Evolutionary conservation across 164 flowering plant species (phyloP).

Genomic region (Hamamelis virginiana): DNA sequence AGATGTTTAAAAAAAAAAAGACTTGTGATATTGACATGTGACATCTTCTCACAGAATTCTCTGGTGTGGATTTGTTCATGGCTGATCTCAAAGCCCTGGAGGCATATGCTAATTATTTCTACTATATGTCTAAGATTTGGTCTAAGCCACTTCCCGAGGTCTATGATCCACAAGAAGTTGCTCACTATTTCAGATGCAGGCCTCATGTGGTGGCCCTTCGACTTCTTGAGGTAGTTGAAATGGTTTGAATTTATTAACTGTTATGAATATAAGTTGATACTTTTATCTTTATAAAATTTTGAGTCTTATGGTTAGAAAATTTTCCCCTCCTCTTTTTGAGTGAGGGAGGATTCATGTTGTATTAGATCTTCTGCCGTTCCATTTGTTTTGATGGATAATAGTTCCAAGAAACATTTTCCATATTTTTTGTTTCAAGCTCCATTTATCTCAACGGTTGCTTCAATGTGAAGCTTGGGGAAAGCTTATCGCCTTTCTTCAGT

Average conservation of each 20-base stretch:
- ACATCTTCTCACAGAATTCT: conserved; percentile 50
- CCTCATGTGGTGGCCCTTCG: conserved; percentile 87
- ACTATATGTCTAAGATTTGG: conserved; percentile 58
- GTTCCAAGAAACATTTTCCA: not conserved
- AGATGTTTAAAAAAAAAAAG: no score
- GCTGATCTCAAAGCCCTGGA: conserved; percentile 90
- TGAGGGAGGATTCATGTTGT: not conserved
- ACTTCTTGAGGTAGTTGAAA: conserved; percentile 69
- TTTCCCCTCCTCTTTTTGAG: not conserved
- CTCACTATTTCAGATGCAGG: conserved; percentile 74
- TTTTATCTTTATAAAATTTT: no score
- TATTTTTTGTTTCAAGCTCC: not conserved
- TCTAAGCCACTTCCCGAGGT: conserved; percentile 91
- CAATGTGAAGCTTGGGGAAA: no score
- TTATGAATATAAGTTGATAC: not conserved
- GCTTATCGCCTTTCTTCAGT: no score
- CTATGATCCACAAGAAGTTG: conserved; percentile 71
- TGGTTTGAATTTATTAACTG: not conserved
- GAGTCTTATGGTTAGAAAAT: no score
- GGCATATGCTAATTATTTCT: conserved; percentile 60
- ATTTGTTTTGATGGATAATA: not conserved
- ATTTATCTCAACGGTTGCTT: no score
- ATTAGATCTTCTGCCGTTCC: not conserved
- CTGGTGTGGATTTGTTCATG: conserved; percentile 77
- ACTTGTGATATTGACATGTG: conserved; percentile 1